Percentiles rank a stretch among this genome's conserved stretches.
Conservation (phyloP, 108 stramenopile species). For the Nitzschia sp. region DNA sequence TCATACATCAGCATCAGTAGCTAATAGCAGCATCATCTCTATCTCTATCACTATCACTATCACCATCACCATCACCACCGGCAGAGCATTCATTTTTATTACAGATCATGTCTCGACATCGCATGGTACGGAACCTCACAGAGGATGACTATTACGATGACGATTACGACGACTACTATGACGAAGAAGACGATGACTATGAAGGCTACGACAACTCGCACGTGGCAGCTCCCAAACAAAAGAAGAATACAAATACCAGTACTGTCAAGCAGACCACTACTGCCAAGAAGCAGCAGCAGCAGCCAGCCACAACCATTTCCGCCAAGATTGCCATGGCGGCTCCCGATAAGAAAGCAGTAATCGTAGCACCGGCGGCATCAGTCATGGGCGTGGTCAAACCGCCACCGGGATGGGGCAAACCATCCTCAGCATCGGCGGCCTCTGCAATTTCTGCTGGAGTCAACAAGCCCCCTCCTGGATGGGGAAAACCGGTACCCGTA, state of each 20-base stretch:
- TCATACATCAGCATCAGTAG: neutral
- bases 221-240: slow-evolving; percentile 4
- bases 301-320: slow-evolving; percentile 7
- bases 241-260: too few species aligned
- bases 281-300: slow-evolving; percentile 15
- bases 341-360: neutral
- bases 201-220: slow-evolving; percentile 26
- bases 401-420: slow-evolving; percentile 43
- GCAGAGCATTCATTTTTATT: too few species aligned
- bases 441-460: slow-evolving; percentile 5
- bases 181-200: slow-evolving; percentile 65
- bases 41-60: neutral
- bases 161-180: slow-evolving; percentile 56
- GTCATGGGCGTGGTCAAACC: slow-evolving; percentile 30
- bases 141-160: slow-evolving; percentile 81
- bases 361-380: slow-evolving; percentile 4
- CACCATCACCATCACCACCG: too few species aligned
- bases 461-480: slow-evolving; percentile 35
- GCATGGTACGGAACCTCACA: slow-evolving; percentile 69
- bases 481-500: slow-evolving; percentile 23
- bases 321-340: neutral
- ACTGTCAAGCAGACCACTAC: neutral
- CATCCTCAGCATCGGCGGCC: slow-evolving; percentile 10
- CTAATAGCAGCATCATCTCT: neutral
- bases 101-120: slow-evolving; percentile 76